These are phyloP conservation scores for Onygenales sp. DNA, from an alignment of 2,329 filamentous ascomycete species.

Conservation along the genomic window DNA sequence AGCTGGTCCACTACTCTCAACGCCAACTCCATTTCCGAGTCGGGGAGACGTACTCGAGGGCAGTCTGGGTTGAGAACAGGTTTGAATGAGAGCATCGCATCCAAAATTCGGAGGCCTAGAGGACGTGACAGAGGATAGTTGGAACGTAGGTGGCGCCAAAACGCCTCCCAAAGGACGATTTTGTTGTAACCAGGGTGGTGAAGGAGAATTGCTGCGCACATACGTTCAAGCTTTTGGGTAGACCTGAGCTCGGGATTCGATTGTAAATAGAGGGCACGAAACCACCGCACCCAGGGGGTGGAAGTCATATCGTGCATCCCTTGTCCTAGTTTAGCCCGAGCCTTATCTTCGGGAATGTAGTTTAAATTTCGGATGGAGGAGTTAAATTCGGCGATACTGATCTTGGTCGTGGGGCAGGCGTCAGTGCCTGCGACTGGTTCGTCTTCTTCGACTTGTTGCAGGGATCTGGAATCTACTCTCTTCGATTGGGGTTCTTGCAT, in stretches of 20 bases:
- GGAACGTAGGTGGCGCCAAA: conserved; percentile 25
- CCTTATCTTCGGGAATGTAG: conserved; percentile 21
- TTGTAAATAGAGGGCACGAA: conserved; percentile 24
- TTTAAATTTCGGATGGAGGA: conserved; percentile 21
- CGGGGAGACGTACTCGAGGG: conserved; percentile 11
- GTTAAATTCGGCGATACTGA: neutral
- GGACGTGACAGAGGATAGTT: conserved; percentile 26
- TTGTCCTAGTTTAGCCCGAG: conserved; percentile 26
- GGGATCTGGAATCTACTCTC: neutral
- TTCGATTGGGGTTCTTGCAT: conserved; percentile 4
- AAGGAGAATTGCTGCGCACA: conserved; percentile 27
- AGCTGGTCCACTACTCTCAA: conserved; percentile 34
- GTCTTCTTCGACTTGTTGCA: neutral
- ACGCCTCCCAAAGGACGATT: conserved; percentile 20
- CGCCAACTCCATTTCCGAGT: conserved; percentile 26
- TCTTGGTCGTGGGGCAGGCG: neutral
- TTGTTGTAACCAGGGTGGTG: conserved; percentile 32
- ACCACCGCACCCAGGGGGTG: conserved; percentile 34
- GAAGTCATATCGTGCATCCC: conserved; percentile 28
- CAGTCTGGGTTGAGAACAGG: conserved; percentile 10
- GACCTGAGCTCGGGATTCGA: conserved; percentile 22
- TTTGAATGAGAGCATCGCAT: conserved; percentile 23
- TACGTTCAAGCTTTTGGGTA: conserved; percentile 24
- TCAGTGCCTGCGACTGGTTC: neutral
- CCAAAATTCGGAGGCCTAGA: conserved; percentile 27